Evolutionary conservation across 169 alveolate species (phyloP).

Genomic region (Plasmodium knowlesi): DNA sequence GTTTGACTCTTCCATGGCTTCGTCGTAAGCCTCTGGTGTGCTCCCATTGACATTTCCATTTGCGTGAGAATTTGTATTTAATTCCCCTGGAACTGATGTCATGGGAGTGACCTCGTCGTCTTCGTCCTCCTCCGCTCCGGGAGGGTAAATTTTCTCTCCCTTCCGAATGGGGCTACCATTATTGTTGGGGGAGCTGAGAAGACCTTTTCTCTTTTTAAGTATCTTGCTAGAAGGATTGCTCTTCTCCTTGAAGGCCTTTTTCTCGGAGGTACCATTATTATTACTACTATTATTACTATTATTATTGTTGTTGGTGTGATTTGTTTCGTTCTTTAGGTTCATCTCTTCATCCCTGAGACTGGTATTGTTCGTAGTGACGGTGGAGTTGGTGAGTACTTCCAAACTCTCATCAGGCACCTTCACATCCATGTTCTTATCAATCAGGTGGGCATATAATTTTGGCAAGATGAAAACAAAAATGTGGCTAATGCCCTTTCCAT

Average conservation of each 20-base stretch:
- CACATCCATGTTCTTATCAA: conserved; percentile 24
- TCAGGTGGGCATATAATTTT: conserved; percentile 15
- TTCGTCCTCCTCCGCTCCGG: conserved; percentile 32
- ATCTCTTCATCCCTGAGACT: conserved; percentile 49
- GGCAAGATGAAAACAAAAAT: conserved; percentile 45
- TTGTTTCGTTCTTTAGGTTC: conserved; percentile 8
- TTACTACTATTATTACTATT: too few relatives aligned
- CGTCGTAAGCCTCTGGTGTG: background rate
- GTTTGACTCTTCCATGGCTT: conserved; percentile 6
- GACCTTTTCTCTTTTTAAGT: conserved; percentile 32
- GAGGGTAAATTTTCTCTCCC: conserved; percentile 9
- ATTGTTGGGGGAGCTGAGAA: background rate
- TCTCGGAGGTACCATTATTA: background rate
- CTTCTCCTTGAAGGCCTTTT: conserved; percentile 12
- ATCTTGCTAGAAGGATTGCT: background rate
- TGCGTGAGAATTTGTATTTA: too few relatives aligned
- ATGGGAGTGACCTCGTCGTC: background rate
- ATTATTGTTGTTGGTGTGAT: background rate
- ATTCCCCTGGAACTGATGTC: background rate
- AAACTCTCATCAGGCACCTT: background rate
- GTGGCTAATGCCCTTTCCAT: conserved; percentile 64
- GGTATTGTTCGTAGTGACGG: conserved; percentile 25
- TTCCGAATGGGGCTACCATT: background rate
- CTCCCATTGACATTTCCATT: background rate
- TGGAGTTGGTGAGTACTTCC: conserved; percentile 20